Conservation (phyloP, 2,329 filamentous ascomycete species). For the Nemania sp. region DNA sequence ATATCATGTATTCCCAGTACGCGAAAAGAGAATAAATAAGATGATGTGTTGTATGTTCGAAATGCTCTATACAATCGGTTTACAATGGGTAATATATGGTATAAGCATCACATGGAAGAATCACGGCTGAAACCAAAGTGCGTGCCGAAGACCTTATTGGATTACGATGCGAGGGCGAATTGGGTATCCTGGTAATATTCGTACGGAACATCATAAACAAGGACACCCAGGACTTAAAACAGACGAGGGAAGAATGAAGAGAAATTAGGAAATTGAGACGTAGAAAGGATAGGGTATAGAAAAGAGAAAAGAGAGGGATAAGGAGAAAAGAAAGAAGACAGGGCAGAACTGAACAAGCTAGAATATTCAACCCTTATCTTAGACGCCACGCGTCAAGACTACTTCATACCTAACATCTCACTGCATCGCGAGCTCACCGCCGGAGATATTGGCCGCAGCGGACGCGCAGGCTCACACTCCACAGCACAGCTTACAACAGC, state of each 20-base stretch:
- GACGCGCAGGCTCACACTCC: background rate
- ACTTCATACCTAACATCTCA: background rate
- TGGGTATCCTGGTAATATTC: background rate
- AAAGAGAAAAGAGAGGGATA: background rate
- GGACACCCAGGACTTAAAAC: background rate
- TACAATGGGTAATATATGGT: too few relatives aligned
- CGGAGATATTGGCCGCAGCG: background rate
- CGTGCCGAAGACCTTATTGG: background rate
- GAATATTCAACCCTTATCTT: background rate
- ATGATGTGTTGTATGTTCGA: too few relatives aligned
- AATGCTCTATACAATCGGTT: too few relatives aligned
- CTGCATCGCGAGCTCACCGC: background rate
- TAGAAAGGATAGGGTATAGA: background rate
- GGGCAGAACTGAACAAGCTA: too few relatives aligned
- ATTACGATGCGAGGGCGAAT: background rate
- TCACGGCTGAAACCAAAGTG: background rate
- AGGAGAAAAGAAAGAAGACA: background rate
- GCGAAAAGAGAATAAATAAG: too few relatives aligned
- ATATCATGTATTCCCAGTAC: too few relatives aligned
- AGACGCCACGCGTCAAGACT: background rate
- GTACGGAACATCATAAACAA: background rate
- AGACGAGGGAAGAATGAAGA: background rate
- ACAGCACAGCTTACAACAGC: conserved; percentile 9
- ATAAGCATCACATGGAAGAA: background rate
- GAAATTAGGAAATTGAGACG: background rate